Base-by-base conservation (phyloP, 495 filamentous ascomycete genomes). In the Copromyces sp. region DNA sequence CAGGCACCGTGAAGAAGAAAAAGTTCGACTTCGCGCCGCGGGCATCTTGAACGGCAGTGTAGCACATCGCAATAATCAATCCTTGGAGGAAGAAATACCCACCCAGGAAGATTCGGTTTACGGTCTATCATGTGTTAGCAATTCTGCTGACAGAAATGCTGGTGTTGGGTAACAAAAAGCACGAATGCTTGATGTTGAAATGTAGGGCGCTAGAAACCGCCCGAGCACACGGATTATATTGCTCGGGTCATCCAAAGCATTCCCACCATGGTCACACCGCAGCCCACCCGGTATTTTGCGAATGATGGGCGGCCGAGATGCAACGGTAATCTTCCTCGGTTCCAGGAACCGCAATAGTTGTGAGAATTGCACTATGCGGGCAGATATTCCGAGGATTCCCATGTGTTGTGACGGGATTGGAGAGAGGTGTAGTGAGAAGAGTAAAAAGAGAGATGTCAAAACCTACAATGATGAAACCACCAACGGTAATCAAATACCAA, bases 321-420 rank as follows among this genome's bases (percentile, higher is more conserved):
- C 88, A 90, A 89, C 92, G 93, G 91, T 90, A 86, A 91, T 98
- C 93, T 98, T 87, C 94, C 94, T 97, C 94, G 86, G 84, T 90
- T 93, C 88, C 92, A 97, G 94, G 94, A 97, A 97, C 93, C 94
- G 93, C 89, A 87, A 89, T 92, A 95, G 93, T 80, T 83, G 82
- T 80, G 74, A 90, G 82, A 77, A 81, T 71, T 81, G 82, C 87
- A 87, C 94, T 94, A 93, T 88, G 89, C 94, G 94, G 93, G 94
- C 94, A 98, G 94, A 92, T 93, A 91, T 92, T 72, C 86, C 86
- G 93, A 94, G 91, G 92, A 90, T 72, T 68, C 20, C 80, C 73
- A 40, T 73, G 70, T 76, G 71, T 70, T 47, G 3, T 47, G 42
- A 37, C 37, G 32, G 29, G 53, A 53, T 39, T 68, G 41, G 16